These are phyloP conservation scores for Coprinopsis cinerea DNA, from an alignment of 768 basidiomycete species.

Conservation along the genomic window DNA sequence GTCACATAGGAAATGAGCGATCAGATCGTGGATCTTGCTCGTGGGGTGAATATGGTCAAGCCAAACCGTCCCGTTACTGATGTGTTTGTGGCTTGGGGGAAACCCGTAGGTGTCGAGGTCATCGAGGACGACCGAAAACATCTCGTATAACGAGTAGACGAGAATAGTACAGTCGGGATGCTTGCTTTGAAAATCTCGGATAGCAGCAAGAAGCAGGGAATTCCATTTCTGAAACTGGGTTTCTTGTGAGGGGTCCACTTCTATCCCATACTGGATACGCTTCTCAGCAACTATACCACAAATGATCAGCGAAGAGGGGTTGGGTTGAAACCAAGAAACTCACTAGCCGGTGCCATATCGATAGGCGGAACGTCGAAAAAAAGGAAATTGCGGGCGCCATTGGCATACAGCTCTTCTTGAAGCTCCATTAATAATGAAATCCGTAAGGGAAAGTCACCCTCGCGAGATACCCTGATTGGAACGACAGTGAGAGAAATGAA, in stretches of 20 bases:
- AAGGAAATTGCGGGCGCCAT: slow-evolving; percentile 49
- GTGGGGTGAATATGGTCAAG: slow-evolving; percentile 50
- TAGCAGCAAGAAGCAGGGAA: slow-evolving; percentile 22
- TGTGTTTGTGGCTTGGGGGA: slow-evolving; percentile 22
- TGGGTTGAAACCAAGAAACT: slow-evolving; percentile 2
- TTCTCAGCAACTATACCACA: neutral
- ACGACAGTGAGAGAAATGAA: neutral
- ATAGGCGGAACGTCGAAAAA: slow-evolving; percentile 59
- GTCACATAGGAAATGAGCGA: slow-evolving; percentile 37
- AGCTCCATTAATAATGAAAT: slow-evolving; percentile 34
- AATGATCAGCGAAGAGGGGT: neutral
- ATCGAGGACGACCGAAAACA: slow-evolving; percentile 44
- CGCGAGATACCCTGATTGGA: slow-evolving; percentile 12
- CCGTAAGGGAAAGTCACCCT: slow-evolving; percentile 16
- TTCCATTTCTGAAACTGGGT: slow-evolving; percentile 39
- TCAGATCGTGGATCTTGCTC: slow-evolving; percentile 40
- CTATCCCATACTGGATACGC: neutral
- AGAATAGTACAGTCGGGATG: slow-evolving; percentile 44
- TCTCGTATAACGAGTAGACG: slow-evolving; percentile 41
- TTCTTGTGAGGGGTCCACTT: slow-evolving; percentile 2
- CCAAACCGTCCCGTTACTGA: slow-evolving; percentile 39
- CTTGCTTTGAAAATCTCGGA: slow-evolving; percentile 28
- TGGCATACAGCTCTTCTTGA: slow-evolving; percentile 43
- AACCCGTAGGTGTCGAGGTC: slow-evolving; percentile 39
- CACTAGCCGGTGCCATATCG: slow-evolving; percentile 40